Percentiles rank a stretch among this genome's conserved stretches.
These are phyloP conservation scores for Ciborinia camelliae DNA, from an alignment of 2,329 filamentous ascomycete genomes.

Conservation along the genomic window DNA sequence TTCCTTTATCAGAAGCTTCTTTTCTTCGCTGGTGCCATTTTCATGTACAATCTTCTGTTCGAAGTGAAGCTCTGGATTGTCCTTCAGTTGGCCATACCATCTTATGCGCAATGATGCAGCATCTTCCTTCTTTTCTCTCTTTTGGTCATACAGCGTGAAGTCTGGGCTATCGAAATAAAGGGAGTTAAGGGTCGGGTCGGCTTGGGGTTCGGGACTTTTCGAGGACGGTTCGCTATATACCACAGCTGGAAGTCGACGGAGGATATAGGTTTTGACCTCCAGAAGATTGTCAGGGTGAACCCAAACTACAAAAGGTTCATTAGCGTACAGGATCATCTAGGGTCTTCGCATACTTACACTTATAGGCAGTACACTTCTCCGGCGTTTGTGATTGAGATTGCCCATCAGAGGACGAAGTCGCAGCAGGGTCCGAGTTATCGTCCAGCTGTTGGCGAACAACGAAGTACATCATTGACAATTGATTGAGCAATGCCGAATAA, in stretches of 20 bases:
- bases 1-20: conserved; percentile 81
- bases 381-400: conserved; percentile 58
- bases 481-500: conserved; percentile 85
- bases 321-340: conserved; percentile 30
- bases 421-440: conserved; percentile 45
- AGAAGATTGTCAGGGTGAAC: conserved; percentile 92
- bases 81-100: conserved; percentile 83
- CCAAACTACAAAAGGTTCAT: conserved; percentile 62
- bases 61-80: conserved; percentile 75
- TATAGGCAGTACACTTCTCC: conserved; percentile 79
- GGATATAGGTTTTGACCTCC: conserved; percentile 93
- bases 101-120: conserved; percentile 81
- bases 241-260: conserved; percentile 84
- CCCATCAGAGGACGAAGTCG: conserved; percentile 36
- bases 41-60: conserved; percentile 86
- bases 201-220: conserved; percentile 75
- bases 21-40: conserved; percentile 73
- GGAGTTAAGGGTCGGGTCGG: conserved; percentile 87
- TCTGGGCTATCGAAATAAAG: conserved; percentile 90
- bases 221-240: conserved; percentile 88
- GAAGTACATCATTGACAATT: conserved; percentile 92
- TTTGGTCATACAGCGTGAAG: conserved; percentile 82
- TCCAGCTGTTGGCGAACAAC: conserved; percentile 84
- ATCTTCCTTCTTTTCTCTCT: conserved; percentile 71
- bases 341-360: conserved; percentile 58